A percentile compares a stretch with the other conserved stretches of the same genome.
Evolutionary conservation across 2,329 filamentous ascomycete genomes (phyloP).

Genomic region (Claviceps cyperi): DNA sequence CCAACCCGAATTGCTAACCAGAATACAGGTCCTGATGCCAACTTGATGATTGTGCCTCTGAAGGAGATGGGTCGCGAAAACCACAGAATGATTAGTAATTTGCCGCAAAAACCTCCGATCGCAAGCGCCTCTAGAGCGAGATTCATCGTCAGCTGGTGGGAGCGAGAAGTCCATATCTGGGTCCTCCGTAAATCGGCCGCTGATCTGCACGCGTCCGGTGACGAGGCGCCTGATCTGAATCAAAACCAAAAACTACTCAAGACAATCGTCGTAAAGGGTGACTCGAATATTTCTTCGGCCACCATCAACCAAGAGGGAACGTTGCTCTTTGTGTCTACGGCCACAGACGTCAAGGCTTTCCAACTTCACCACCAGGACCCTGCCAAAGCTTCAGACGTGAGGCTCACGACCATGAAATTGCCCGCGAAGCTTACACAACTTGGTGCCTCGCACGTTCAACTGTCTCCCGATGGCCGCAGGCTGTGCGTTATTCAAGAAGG

Average conservation of each 20-base stretch:
- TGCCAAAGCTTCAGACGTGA: conserved; percentile 42
- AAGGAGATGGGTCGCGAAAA: conserved; percentile 62
- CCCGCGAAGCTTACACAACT: conserved; percentile 38
- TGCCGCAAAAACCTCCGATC: conserved; percentile 66
- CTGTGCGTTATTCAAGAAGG: conserved; percentile 49
- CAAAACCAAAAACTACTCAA: conserved; percentile 52
- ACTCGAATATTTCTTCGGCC: conserved; percentile 70
- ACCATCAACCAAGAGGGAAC: conserved; percentile 57
- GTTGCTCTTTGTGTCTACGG: conserved; percentile 63
- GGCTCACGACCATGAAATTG: conserved; percentile 55
- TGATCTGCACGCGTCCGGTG: conserved; percentile 28
- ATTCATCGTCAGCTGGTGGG: conserved; percentile 84
- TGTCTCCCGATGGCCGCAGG: conserved; percentile 60
- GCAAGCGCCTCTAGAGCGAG: conserved; percentile 59
- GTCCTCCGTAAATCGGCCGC: conserved; percentile 32
- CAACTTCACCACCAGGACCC: conserved; percentile 40
- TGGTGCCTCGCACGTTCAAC: conserved; percentile 55
- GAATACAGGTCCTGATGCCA: conserved; percentile 61
- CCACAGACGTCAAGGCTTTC: conserved; percentile 64
- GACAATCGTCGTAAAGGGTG: conserved; percentile 54
- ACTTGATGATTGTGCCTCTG: conserved; percentile 68
- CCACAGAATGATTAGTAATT: conserved; percentile 64
- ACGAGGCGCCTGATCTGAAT: conserved; percentile 27
- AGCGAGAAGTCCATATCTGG: conserved; percentile 77
- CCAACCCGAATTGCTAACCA: conserved; percentile 4